Evolutionary conservation across 331 rosid genomes (phyloP).

Genomic region (Dryas integrifolia): DNA sequence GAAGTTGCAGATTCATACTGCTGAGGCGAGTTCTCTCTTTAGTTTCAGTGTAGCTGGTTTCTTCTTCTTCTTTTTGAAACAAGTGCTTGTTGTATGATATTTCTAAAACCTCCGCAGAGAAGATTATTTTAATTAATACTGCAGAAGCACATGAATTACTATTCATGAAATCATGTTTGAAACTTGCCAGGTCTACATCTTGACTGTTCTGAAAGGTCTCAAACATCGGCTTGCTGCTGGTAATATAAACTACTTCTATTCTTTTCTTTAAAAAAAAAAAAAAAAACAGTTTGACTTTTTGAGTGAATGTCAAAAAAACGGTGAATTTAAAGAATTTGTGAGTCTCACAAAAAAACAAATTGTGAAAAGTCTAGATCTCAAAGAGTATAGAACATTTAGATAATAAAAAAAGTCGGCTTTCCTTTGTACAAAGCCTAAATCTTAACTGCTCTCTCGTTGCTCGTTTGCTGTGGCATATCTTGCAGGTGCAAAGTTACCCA

Average conservation of each 20-base stretch:
- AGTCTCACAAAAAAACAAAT: too few species aligned
- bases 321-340: background rate
- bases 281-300: background rate
- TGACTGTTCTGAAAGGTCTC: conserved; percentile 87
- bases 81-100: conserved; percentile 16
- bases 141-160: background rate
- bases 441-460: background rate
- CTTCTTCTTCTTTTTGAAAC: background rate
- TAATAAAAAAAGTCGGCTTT: background rate
- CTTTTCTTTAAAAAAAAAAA: background rate
- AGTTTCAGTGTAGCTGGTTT: conserved; percentile 8
- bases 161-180: conserved; percentile 29
- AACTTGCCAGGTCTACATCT: conserved; percentile 81
- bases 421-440: background rate
- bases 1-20: conserved; percentile 56
- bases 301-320: background rate
- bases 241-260: conserved; percentile 31
- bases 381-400: background rate
- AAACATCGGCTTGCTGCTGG: conserved; percentile 97
- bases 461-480: background rate
- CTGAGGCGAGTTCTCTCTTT: conserved; percentile 62
- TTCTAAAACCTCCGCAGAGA: conserved; percentile 14
- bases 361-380: background rate
- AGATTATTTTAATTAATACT: background rate
- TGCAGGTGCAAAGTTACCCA: conserved; percentile 76